Conservation (phyloP, 345 rosid genomes). For the Ceriops zippeliana region DNA sequence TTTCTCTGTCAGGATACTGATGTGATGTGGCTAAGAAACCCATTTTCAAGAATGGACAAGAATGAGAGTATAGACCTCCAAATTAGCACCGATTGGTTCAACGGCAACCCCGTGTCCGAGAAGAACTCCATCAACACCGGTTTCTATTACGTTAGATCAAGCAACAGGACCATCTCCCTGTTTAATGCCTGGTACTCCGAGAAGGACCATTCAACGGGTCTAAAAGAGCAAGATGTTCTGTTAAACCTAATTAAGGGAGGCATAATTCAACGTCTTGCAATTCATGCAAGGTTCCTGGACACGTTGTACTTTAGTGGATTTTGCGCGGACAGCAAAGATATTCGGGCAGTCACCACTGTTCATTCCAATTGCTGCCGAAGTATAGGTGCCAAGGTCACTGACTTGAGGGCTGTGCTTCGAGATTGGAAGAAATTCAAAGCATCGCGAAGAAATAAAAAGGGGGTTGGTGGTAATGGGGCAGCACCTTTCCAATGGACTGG, state of each 20-base stretch:
- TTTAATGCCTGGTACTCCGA: conserved; percentile 22
- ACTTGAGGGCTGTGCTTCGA: conserved; percentile 17
- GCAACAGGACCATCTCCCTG: conserved; percentile 27
- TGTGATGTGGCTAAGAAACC: conserved; percentile 31
- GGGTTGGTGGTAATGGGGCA: neutral
- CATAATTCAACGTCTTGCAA: neutral
- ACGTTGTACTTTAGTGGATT: conserved; percentile 25
- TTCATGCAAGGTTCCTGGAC: conserved; percentile 21
- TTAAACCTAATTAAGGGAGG: conserved; percentile 5
- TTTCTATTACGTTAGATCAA: conserved; percentile 19
- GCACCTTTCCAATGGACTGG: conserved; percentile 19
- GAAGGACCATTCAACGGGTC: conserved; percentile 20
- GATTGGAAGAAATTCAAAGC: conserved; percentile 22
- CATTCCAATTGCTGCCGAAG: conserved; percentile 32
- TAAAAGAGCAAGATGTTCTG: conserved; percentile 29
- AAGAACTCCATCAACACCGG: conserved; percentile 26
- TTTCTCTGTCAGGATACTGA: conserved; percentile 18
- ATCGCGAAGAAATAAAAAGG: neutral
- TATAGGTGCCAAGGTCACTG: conserved; percentile 21
- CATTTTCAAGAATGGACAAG: conserved; percentile 15
- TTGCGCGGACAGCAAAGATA: conserved; percentile 21
- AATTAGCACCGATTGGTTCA: conserved; percentile 23
- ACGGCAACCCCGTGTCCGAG: conserved; percentile 13
- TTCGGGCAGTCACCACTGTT: conserved; percentile 16
- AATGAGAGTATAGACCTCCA: conserved; percentile 24